A percentile compares a stretch with the other conserved stretches of the same genome.
Evolutionary conservation across 2,329 filamentous ascomycete genomes (phyloP).

Genomic region (Microdochium trichocladiopsis): DNA sequence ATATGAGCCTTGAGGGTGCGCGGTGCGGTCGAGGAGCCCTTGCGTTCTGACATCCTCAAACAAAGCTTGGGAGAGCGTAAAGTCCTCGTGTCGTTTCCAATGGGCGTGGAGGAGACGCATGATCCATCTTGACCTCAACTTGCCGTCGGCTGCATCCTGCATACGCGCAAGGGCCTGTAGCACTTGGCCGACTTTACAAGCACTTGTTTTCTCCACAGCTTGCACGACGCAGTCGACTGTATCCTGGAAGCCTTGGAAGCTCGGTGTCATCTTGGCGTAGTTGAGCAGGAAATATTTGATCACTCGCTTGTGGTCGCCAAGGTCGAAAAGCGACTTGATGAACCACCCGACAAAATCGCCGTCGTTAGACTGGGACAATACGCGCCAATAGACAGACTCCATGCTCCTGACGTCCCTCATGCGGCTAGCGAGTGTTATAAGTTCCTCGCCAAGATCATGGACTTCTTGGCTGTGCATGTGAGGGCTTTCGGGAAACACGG

Average conservation of each 20-base stretch:
- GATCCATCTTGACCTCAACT: conserved; percentile 26
- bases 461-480: conserved; percentile 4
- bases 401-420: conserved; percentile 9
- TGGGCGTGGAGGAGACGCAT: conserved; percentile 25
- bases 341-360: conserved; percentile 20
- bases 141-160: conserved; percentile 6
- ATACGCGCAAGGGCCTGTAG: conserved; percentile 19
- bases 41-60: conserved; percentile 16
- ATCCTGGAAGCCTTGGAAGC: conserved; percentile 9
- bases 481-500: conserved; percentile 16
- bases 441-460: conserved; percentile 12
- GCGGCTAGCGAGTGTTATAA: conserved; percentile 21
- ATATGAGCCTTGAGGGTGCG: conserved; percentile 22
- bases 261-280: conserved; percentile 17
- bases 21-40: conserved; percentile 12
- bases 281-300: conserved; percentile 25
- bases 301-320: conserved; percentile 19
- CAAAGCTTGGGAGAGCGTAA: conserved; percentile 14
- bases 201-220: conserved; percentile 20
- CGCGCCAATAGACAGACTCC: conserved; percentile 23
- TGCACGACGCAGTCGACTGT: conserved; percentile 22
- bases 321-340: conserved; percentile 19
- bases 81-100: conserved; percentile 21
- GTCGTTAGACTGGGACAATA: conserved; percentile 14
- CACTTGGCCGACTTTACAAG: conserved; percentile 17